Percentiles rank a stretch among this genome's conserved stretches.
Conservation (phyloP, 1,284 basidiomycete genomes). For the Boletus mariae region DNA sequence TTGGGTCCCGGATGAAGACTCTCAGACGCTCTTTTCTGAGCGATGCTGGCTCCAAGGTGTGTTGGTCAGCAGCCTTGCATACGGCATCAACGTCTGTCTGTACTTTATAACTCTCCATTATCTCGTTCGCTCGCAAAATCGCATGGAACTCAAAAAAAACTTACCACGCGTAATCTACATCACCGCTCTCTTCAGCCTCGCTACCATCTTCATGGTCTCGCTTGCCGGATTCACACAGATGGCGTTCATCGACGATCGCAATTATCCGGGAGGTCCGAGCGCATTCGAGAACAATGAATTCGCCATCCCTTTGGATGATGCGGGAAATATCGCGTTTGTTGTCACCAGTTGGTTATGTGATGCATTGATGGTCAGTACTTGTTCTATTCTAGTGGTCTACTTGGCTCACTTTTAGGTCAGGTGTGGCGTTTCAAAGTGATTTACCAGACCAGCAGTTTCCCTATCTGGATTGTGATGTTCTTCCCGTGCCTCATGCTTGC, state of each 20-base stretch:
- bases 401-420: slow-evolving; percentile 10
- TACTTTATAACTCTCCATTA: slow-evolving; percentile 14
- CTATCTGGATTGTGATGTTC: slow-evolving; percentile 16
- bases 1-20: slow-evolving; percentile 16
- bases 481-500: slow-evolving; percentile 16
- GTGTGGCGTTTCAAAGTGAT: slow-evolving; percentile 32
- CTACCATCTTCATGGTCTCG: slow-evolving; percentile 23
- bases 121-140: slow-evolving; percentile 10
- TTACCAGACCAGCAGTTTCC: slow-evolving; percentile 7
- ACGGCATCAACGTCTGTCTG: slow-evolving; percentile 9
- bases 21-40: slow-evolving; percentile 15
- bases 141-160: background rate
- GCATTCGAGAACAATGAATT: slow-evolving; percentile 15
- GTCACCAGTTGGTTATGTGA: slow-evolving; percentile 27
- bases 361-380: slow-evolving; percentile 24
- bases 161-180: slow-evolving; percentile 20
- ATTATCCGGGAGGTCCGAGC: slow-evolving; percentile 29
- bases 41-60: slow-evolving; percentile 18
- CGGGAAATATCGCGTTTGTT: slow-evolving; percentile 14
- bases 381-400: background rate
- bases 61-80: slow-evolving; percentile 12
- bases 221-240: slow-evolving; percentile 23
- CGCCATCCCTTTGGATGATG: slow-evolving; percentile 16
- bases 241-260: slow-evolving; percentile 32
- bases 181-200: slow-evolving; percentile 20